A percentile compares a stretch with the other conserved stretches of the same genome.
Evolutionary conservation across 2,329 filamentous ascomycete genomes (phyloP).

Genomic region (Triangularia setosa): DNA sequence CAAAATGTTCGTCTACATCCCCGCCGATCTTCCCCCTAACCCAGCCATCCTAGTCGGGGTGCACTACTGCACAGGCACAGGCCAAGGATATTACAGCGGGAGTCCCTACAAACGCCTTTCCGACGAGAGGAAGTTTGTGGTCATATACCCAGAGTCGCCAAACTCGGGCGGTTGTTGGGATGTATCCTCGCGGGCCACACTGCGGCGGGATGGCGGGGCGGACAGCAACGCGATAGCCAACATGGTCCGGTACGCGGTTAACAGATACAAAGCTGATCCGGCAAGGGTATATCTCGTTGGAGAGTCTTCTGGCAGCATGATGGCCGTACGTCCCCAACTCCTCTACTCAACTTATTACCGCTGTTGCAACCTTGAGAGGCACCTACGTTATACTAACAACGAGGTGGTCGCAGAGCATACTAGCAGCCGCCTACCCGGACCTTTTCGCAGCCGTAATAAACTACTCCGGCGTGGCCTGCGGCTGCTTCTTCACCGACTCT

Average conservation of each 20-base stretch:
- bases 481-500: constrained; percentile 42
- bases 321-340: constrained; percentile 33
- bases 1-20: constrained; percentile 46
- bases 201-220: constrained; percentile 45
- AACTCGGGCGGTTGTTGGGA: constrained; percentile 49
- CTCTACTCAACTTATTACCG: neutral
- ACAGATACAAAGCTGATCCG: constrained; percentile 41
- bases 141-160: constrained; percentile 34
- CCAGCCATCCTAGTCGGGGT: constrained; percentile 40
- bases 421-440: constrained; percentile 47
- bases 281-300: constrained; percentile 43
- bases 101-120: constrained; percentile 50
- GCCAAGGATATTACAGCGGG: constrained; percentile 41
- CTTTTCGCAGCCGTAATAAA: constrained; percentile 44
- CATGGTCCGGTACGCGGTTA: constrained; percentile 46
- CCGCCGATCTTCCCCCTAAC: constrained; percentile 41
- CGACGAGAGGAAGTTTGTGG: constrained; percentile 48
- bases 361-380: no score
- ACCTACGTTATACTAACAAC: neutral
- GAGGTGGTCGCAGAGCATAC: constrained; percentile 32
- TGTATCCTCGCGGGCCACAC: constrained; percentile 44
- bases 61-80: constrained; percentile 52
- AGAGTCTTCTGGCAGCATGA: constrained; percentile 37
- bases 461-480: constrained; percentile 37
- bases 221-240: constrained; percentile 46